Evolutionary conservation across 306 rosid species (phyloP), one percentile per base, ranked within the genome.

Genomic region (Abrus precatorius): DNA sequence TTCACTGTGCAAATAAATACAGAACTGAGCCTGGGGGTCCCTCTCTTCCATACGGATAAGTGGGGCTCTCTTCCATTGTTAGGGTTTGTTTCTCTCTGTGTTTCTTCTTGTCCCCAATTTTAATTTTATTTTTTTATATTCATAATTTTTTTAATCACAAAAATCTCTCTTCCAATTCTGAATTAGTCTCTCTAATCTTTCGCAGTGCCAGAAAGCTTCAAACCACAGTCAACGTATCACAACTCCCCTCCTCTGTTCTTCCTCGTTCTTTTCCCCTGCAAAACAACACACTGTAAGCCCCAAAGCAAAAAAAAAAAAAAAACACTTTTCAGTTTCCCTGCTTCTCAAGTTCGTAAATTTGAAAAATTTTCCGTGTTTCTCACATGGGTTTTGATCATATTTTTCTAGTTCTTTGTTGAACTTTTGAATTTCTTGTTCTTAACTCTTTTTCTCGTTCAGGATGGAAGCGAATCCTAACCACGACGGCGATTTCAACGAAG

Each of bases 1-100:
- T 74, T 54, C 45, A 83, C 41, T 32, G 47, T 73, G 71, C 50
- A 81, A 64, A 81, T 82, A 86, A 62, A 84, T 78, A 56, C 79
- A 52, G 74, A 32, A 6, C n/a, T 5, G 12, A 28, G 55, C 9
- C 41, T 9, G 85, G 40, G 89, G 97, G 92, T 40, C 98, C 97
- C 93, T 29, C 90, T 4, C 90, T 55, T 80, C 29, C 50, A 44
- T 28, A n/a, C 73, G 88, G 83, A 86, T 81, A 89, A 86, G 97
- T 90, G 98, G 93, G 95, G 91, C 86, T 82, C 70, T 41, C 72
- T 55, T 72, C 84, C 86, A 57, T 83, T 41, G 87, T 82, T 88
- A 89, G 95, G 97, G 92, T 90, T 91, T 83, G 92, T 76, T 60
- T 81, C 79, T 74, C 82, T 74, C 88, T 38, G 28, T 3, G 32